phyloP scores from a whole-genome alignment of 2,329 filamentous ascomycete genomes.

The Pseudofabraea citricarpa region DNA sequence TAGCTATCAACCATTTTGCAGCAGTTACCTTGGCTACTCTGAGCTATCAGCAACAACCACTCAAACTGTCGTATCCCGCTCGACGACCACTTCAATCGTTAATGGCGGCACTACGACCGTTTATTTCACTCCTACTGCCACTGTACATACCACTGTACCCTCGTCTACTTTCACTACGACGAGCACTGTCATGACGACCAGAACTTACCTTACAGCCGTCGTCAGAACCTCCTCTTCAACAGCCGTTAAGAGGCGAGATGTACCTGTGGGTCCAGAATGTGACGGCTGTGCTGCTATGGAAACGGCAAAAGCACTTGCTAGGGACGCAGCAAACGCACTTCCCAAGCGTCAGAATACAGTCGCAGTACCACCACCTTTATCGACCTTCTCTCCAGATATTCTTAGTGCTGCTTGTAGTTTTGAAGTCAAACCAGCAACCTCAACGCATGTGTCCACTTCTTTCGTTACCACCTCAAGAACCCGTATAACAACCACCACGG shows the following conservation, averaged over 20 bases:
- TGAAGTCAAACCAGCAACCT: not conserved
- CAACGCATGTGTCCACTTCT: not conserved
- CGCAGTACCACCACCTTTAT: not conserved
- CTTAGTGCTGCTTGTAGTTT: not conserved
- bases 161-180: not conserved
- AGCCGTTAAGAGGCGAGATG: not conserved
- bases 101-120: not conserved
- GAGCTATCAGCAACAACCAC: not conserved
- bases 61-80: not conserved
- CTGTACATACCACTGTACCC: not conserved
- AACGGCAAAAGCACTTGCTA: not conserved
- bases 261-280: not conserved
- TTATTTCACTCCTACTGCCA: not conserved
- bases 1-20: slow-evolving; percentile 1
- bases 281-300: not conserved
- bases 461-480: not conserved
- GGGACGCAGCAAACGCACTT: not conserved
- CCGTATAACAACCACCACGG: not conserved
- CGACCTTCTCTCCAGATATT: not conserved
- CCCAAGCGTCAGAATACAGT: not conserved
- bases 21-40: not conserved
- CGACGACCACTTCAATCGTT: not conserved
- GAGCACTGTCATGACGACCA: not conserved
- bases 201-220: not conserved
- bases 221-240: not conserved